phyloP scores from a whole-genome alignment of 1,139 yeast genomes.

The Hansenula lynferdii region DNA sequence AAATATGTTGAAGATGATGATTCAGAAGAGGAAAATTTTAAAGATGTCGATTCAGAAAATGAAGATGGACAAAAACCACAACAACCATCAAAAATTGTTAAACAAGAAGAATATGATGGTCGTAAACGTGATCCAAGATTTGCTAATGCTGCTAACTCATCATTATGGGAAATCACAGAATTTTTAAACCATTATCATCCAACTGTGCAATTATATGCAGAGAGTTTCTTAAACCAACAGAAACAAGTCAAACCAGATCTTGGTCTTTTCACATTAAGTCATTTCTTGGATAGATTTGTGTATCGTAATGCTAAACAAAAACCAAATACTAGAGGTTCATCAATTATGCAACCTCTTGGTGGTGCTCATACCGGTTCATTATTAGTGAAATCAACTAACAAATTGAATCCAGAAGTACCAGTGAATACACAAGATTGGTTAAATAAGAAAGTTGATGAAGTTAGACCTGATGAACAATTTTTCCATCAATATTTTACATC shows the following conservation, averaged over 20 bases:
- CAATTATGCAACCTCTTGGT: conserved; percentile 97
- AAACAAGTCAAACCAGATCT: conserved; percentile 70
- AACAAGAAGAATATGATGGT: conserved; percentile 58
- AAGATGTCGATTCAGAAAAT: conserved; percentile 18
- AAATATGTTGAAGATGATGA: conserved; percentile 29
- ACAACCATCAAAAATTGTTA: conserved; percentile 2
- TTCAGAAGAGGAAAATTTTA: conserved; percentile 24
- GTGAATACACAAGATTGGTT: conserved; percentile 86
- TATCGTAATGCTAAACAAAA: conserved; percentile 88
- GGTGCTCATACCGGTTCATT: conserved; percentile 74
- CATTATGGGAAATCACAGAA: conserved; percentile 81
- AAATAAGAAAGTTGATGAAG: conserved; percentile 52
- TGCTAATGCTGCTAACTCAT: conserved; percentile 76
- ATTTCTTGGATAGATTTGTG: conserved; percentile 92
- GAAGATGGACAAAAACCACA: conserved; percentile 10
- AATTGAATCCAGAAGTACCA: conserved; percentile 42
- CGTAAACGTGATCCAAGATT: conserved; percentile 86
- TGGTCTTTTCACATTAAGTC: conserved; percentile 81
- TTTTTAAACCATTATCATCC: conserved; percentile 88
- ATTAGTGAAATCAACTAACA: conserved; percentile 64
- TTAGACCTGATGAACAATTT: conserved; percentile 86
- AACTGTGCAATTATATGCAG: conserved; percentile 78
- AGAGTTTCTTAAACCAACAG: conserved; percentile 45
- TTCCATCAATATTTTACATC: conserved; percentile 82
- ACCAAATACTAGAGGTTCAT: conserved; percentile 66